Base-by-base conservation (phyloP, 352 stramenopile genomes). In the Phytophthora pluvialis region DNA sequence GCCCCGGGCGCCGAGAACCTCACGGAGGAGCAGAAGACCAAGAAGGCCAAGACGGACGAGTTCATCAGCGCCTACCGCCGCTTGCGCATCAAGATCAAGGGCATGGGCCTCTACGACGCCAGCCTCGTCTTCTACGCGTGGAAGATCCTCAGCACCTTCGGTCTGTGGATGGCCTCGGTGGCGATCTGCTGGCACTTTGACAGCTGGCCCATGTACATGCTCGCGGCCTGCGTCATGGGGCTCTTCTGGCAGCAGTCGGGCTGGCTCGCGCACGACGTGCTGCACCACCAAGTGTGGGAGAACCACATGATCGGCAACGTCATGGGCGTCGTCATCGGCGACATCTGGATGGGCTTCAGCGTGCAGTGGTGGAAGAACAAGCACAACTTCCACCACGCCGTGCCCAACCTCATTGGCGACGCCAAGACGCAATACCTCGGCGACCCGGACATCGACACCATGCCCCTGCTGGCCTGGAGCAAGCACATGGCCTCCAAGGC, bases 371-470 rank as follows among this genome's bases (percentile, higher is more conserved):
- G 94, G 95, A 99, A 99, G 74, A 99, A 98, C 83, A 98, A 98
- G 84, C 98, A 99, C 88, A 99, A 99, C 77, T 97, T 96, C 48
- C 97, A 99, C 83, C 97, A 99, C 77, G 95, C 97, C 16, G 96
- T 99, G 38, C 96, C 98, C 26, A 99, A 99, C 79, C 78, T 99
- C 38, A 92, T 99, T 75, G 96, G 92, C 43, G 91, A 91, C 60
- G 77, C 73, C 15, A 89, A 91, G 21, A 83, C 94, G 33, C 76
- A 81, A 32, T 89, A 86, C 51, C 65, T 86, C 21, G 97, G 95
- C 42, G 98, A 99, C 80, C 97, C 97, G 11, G 98, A 99, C 64
- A 99, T 99, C 67, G 97, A 99, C 82, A 99, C 97, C 0, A 99
- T 99, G 95, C 98, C 98, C 46, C 71, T 99, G 39, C 78, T 99